A percentile compares a stretch with the other conserved stretches of the same genome.
These are phyloP conservation scores for Persicaria maculosa DNA, from an alignment of 148 eudicot species.

Conservation along the genomic window DNA sequence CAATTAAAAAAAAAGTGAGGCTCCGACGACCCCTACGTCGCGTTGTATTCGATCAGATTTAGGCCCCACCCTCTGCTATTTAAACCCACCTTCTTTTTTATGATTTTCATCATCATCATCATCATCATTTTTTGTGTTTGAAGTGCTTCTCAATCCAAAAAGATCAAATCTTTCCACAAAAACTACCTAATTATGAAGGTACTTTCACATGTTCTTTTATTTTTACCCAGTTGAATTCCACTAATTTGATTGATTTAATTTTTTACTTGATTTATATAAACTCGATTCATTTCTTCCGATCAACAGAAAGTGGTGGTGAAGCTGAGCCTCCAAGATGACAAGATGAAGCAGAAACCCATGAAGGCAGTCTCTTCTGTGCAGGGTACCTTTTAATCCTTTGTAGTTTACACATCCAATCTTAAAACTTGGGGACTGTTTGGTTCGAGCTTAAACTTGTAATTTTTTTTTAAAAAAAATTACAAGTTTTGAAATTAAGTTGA, in stretches of 20 bases:
- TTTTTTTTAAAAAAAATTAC: too few relatives aligned
- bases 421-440: background rate
- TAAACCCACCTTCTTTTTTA: background rate
- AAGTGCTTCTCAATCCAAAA: background rate
- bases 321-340: slow-evolving; percentile 22
- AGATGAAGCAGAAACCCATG: slow-evolving; percentile 32
- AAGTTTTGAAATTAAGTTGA: too few relatives aligned
- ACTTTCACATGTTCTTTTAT: background rate
- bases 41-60: too few relatives aligned
- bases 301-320: slow-evolving; percentile 37
- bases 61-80: background rate
- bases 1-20: background rate
- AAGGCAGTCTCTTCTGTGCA: background rate
- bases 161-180: background rate
- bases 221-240: background rate
- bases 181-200: background rate
- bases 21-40: too few relatives aligned
- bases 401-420: background rate
- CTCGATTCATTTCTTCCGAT: background rate
- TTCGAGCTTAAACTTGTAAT: too few relatives aligned
- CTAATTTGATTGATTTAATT: background rate
- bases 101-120: background rate
- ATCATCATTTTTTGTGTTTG: background rate
- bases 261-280: background rate
- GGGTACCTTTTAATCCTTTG: background rate